A percentile compares a stretch with the other conserved stretches of the same genome.
Evolutionary conservation across 768 basidiomycete species (phyloP).

Genomic region (Rhizopogon salebrosus): DNA sequence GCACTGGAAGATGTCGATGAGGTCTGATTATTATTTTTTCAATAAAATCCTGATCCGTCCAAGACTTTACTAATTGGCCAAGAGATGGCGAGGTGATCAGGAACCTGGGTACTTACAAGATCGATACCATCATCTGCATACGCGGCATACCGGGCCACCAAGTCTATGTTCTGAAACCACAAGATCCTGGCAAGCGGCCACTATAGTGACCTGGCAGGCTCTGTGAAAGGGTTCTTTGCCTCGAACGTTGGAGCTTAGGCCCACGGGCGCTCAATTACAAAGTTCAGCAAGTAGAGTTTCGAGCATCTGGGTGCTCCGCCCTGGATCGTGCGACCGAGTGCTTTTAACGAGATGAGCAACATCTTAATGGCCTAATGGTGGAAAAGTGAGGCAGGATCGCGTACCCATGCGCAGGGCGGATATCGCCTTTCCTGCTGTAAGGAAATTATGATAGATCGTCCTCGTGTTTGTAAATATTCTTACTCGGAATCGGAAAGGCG

Average conservation of each 20-base stretch:
- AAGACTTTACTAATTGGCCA: neutral
- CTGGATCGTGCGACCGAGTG: slow-evolving; percentile 3
- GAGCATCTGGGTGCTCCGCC: neutral
- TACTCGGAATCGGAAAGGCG: slow-evolving; percentile 6
- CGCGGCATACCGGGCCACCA: neutral
- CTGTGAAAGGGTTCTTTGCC: neutral
- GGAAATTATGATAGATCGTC: slow-evolving; percentile 8
- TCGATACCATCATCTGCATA: neutral
- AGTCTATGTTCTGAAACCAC: neutral
- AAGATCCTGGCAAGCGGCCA: neutral
- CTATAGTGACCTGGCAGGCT: neutral
- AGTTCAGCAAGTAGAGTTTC: slow-evolving; percentile 1
- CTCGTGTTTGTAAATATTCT: slow-evolving; percentile 2
- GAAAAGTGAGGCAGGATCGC: neutral
- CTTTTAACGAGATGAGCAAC: slow-evolving; percentile 4
- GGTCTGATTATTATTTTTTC: too few relatives aligned
- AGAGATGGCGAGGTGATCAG: neutral
- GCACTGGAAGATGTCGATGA: too few relatives aligned
- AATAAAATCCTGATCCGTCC: slow-evolving; percentile 8
- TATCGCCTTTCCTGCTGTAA: slow-evolving; percentile 6
- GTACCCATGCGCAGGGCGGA: slow-evolving; percentile 4
- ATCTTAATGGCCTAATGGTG: neutral
- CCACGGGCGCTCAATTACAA: neutral
- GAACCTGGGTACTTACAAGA: neutral
- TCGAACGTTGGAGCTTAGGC: neutral